Base-by-base conservation (phyloP, 2,329 filamentous ascomycete species). In the Stagonosporopsis chrysanthemi region DNA sequence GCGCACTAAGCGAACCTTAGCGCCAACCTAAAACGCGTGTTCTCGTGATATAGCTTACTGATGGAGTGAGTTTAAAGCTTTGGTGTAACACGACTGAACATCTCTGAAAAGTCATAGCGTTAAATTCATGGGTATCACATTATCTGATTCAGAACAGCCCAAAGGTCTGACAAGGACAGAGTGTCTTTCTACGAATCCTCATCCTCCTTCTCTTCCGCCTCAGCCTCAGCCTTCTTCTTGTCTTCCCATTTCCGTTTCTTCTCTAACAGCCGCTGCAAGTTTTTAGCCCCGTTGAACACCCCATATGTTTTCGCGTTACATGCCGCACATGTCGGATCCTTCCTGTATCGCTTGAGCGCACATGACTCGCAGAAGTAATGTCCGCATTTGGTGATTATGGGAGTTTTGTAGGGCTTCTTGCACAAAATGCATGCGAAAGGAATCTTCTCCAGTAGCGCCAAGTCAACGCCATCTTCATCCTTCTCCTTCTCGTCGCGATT, bases 321-420 rank as follows among this genome's bases (percentile, higher is more conserved):
- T 4, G 90, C 90, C 2, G 91, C 91, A 75, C 95, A 98, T 2
- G 86, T 87, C 4, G 93, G 93, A 67, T 93, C 91, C 72, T 91
- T 95, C 61, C 90, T 84, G 74, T 97, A 98, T 63, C 93, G 81
- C 73, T 90, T 87, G 67, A 98, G 80, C 24, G 95, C 95, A 76
- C 95, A 99, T 1, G 84, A 82, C 75, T 97, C 90, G 74, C 95
- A 99, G 72, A 98, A 98, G 76, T 98, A 98, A 75, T 99, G 95
- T 0, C 92, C 90, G 66, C 95, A 99, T 64, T 92, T 90, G 12
- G 95, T 98, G 23, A 94, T 81, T 12, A 98, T 85, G 0, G 95
- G 94, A 55, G 86, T 83, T 68, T 87, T 89, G 77, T 97, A 97
- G 1, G 87, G 77, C 35, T 87, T 84, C 68, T 88, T 87, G 81